These are phyloP conservation scores for Meyerozyma sp. DNA, from an alignment of 1,139 yeast genomes.

Conservation along the genomic window DNA sequence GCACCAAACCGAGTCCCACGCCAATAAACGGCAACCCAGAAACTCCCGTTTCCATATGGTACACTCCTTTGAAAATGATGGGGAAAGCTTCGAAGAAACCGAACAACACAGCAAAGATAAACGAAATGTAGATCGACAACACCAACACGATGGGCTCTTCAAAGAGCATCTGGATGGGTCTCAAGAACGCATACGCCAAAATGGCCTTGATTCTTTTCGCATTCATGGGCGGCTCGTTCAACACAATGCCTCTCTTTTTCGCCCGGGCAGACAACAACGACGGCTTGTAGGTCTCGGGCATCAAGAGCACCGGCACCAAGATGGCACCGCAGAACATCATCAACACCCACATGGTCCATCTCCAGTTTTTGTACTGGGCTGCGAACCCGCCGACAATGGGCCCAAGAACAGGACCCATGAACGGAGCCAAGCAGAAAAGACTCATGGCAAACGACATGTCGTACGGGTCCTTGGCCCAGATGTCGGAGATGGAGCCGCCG, in stretches of 20 bases:
- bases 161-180: conserved; percentile 60
- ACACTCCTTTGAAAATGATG: conserved; percentile 59
- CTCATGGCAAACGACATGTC: conserved; percentile 68
- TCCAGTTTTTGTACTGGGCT: conserved; percentile 63
- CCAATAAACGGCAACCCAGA: conserved; percentile 68
- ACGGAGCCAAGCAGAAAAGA: conserved; percentile 63
- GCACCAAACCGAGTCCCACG: conserved; percentile 58
- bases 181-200: conserved; percentile 44
- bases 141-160: conserved; percentile 67
- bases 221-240: conserved; percentile 27
- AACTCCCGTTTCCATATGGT: conserved; percentile 51
- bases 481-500: conserved; percentile 79
- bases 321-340: conserved; percentile 67
- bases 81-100: conserved; percentile 80
- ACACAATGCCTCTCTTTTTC: conserved; percentile 47
- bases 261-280: conserved; percentile 56
- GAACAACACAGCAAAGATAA: conserved; percentile 68
- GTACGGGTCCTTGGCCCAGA: conserved; percentile 51
- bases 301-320: conserved; percentile 48
- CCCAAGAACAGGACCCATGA: conserved; percentile 77
- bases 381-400: conserved; percentile 82
- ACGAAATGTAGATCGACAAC: conserved; percentile 63
- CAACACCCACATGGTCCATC: conserved; percentile 75
- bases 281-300: conserved; percentile 72
- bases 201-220: conserved; percentile 17